Base-by-base conservation (phyloP, 345 rosid species). In the Boechera stricta region DNA sequence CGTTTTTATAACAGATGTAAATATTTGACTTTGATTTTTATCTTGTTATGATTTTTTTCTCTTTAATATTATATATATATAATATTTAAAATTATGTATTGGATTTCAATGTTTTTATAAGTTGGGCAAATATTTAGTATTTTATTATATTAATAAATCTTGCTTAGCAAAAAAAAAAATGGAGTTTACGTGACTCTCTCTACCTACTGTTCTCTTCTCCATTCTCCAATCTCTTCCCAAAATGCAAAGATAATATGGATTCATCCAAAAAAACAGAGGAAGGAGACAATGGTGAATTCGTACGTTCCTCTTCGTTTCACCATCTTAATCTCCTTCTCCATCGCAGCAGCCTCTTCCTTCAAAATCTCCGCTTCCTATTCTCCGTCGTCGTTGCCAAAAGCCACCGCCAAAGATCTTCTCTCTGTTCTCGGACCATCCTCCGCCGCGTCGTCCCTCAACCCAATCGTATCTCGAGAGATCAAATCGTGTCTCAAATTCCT, bases 401-500 rank as follows among this genome's bases (percentile, higher is more conserved):
- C 97, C 63, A 87, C 96, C 21, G 83, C 94, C 39, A 77, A 81
- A 58, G 97, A 91, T 80, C 79, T 94, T 51, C 89, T 91, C 69
- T 76, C 93, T n/a, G 74, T 94, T 38, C 74, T 94, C 10, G 94
- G 87, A 32, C 80, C 94, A 51, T 15, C 87, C 54, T 57, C 80
- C 29, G 76, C 74, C 42, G 74, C 88, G 62, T 82, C 87, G 66
- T 62, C 77, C 2, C 72, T 90, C 78, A 81, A 86, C 69, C 97
- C 94, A 16, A 51, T 56, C 59, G 69, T 94, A 18, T 88, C 91
- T 65, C 12, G 51, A 3, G 82, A 91, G 39, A 88, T 91, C 81
- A 78, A 53, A 5, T 87, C 92, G 72, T 90, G 96, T 82, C 79
- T 94, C 81, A 87, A 57, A 66, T 94, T 90, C 84, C 91, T 94